phyloP scores from a whole-genome alignment of 495 filamentous ascomycete species.

The Penicillium samsonianum region DNA sequence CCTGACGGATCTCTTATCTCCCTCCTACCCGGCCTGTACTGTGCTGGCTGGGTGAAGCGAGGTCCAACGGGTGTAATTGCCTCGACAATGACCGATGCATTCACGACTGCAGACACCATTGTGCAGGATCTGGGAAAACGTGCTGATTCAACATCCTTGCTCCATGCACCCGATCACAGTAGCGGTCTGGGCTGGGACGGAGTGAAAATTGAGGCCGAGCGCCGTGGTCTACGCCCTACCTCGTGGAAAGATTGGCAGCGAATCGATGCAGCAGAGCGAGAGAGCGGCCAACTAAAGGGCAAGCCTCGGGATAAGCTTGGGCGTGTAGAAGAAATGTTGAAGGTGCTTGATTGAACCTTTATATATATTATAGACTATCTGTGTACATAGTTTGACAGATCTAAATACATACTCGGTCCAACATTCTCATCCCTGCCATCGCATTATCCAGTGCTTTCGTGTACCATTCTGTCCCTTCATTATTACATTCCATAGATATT shows the following conservation, averaged over 20 bases:
- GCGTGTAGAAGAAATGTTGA: constrained; percentile 76
- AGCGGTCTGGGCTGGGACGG: constrained; percentile 74
- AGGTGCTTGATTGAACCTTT: constrained; percentile 41
- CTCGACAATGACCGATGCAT: constrained; percentile 93
- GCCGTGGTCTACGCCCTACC: constrained; percentile 49
- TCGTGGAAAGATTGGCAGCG: constrained; percentile 83
- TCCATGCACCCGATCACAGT: constrained; percentile 42
- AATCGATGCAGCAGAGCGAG: constrained; percentile 78
- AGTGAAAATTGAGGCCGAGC: constrained; percentile 56
- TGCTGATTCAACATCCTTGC: constrained; percentile 41
- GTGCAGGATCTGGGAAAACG: constrained; percentile 62
- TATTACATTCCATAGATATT: background rate
- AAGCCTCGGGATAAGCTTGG: constrained; percentile 87
- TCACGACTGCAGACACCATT: constrained; percentile 82
- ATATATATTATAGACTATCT: constrained; percentile 14
- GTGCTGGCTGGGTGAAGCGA: constrained; percentile 94
- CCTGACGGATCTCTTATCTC: constrained; percentile 43
- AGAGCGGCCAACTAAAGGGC: constrained; percentile 62
- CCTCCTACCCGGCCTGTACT: constrained; percentile 79
- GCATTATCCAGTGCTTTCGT: background rate
- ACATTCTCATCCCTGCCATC: background rate
- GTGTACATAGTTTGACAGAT: constrained; percentile 8
- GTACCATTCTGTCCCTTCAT: background rate
- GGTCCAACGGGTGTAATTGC: constrained; percentile 96
- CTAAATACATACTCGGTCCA: constrained; percentile 15